A percentile compares a stretch with the other conserved stretches of the same genome.
Evolutionary conservation across 2,329 filamentous ascomycete genomes (phyloP).

Genomic region (Arthrobotrys iridis): DNA sequence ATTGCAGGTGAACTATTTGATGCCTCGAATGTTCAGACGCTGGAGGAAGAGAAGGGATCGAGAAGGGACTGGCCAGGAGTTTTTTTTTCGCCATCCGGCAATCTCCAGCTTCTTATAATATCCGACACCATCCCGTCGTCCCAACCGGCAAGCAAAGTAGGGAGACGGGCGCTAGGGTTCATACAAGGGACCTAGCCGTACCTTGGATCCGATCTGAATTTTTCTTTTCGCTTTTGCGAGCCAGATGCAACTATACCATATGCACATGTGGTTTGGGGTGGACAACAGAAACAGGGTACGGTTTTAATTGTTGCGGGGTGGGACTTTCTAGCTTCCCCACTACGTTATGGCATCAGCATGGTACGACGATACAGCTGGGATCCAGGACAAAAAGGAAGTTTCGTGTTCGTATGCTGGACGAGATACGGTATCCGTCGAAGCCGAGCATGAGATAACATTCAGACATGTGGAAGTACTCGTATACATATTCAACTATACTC

Average conservation of each 20-base stretch:
- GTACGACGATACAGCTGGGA: not conserved
- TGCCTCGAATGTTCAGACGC: not conserved
- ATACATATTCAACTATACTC: too few species aligned
- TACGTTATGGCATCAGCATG: not conserved
- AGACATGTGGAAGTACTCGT: too few species aligned
- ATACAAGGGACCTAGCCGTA: not conserved
- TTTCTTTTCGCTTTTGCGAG: not conserved
- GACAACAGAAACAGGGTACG: too few species aligned
- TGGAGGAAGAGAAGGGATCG: not conserved
- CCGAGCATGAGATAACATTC: too few species aligned
- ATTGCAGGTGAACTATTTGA: not conserved
- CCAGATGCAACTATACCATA: too few species aligned
- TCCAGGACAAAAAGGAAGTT: not conserved
- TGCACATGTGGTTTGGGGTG: too few species aligned
- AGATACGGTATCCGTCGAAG: too few species aligned
- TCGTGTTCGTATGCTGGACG: too few species aligned
- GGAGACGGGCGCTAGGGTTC: not conserved
- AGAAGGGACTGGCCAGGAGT: not conserved
- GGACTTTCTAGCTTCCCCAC: not conserved
- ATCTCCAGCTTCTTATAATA: slow-evolving; percentile 3
- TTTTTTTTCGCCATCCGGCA: too few species aligned
- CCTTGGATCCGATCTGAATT: not conserved
- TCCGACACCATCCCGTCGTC: not conserved
- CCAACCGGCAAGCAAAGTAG: not conserved
- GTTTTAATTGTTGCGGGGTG: not conserved